A percentile compares a stretch with the other conserved stretches of the same genome.
phyloP scores from a whole-genome alignment of 768 basidiomycete genomes.

The Panellus pusillus region DNA sequence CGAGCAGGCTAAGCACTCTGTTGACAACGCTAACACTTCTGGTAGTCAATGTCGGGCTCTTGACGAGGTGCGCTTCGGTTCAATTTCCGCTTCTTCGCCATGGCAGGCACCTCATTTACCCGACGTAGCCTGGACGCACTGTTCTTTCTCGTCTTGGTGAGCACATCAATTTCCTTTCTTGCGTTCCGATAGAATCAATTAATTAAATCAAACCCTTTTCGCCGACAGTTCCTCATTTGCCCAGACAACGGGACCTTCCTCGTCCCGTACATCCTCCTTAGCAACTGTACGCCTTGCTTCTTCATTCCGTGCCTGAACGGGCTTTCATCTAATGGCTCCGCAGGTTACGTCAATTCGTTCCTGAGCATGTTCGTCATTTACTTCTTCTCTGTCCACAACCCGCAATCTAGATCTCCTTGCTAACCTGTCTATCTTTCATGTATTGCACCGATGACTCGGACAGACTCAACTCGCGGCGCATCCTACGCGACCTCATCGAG shows the following conservation, averaged over 20 bases:
- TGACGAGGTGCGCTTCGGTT: conserved; percentile 30
- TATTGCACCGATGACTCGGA: no score
- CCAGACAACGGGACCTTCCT: conserved; percentile 36
- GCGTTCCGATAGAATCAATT: not conserved
- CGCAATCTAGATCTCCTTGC: no score
- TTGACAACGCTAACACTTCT: conserved; percentile 33
- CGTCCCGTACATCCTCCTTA: conserved; percentile 38
- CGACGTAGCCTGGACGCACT: conserved; percentile 30
- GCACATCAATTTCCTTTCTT: conserved; percentile 25
- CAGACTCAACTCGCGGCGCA: conserved; percentile 22
- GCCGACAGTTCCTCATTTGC: conserved; percentile 32
- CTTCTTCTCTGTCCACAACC: no score
- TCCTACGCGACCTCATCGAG: conserved; percentile 21
- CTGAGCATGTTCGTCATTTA: conserved; percentile 33
- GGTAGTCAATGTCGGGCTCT: conserved; percentile 35
- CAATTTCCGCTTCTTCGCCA: not conserved
- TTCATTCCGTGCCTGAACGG: not conserved
- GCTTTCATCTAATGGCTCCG: not conserved
- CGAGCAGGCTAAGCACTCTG: conserved; percentile 28
- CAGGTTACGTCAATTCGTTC: conserved; percentile 39
- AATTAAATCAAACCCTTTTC: not conserved
- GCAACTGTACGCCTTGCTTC: conserved; percentile 31
- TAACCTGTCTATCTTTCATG: no score
- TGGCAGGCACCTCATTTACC: not conserved
- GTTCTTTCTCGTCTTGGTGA: conserved; percentile 26